phyloP scores from a whole-genome alignment of 2,329 filamentous ascomycete genomes.

The Blastomyces silverae region DNA sequence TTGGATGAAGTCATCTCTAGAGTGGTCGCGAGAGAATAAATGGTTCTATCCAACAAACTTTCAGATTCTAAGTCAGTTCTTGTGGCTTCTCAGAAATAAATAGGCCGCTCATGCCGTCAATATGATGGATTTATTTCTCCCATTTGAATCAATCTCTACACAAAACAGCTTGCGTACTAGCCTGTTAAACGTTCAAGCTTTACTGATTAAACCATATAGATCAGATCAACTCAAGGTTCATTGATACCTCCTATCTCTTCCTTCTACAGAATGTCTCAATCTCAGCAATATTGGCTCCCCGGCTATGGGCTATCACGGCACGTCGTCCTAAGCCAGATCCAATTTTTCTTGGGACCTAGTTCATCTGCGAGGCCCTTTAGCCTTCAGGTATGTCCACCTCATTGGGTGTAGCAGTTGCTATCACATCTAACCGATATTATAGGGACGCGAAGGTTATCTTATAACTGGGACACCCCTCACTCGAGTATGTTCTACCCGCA shows the following conservation, averaged over 20 bases:
- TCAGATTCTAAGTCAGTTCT: neutral
- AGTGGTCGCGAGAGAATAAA: neutral
- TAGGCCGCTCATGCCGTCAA: neutral
- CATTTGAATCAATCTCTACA: neutral
- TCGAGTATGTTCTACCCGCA: constrained; percentile 32
- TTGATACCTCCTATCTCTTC: constrained; percentile 14
- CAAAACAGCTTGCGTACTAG: neutral
- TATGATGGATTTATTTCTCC: neutral
- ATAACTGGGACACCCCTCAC: constrained; percentile 43
- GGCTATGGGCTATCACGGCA: constrained; percentile 46
- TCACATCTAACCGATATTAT: constrained; percentile 21
- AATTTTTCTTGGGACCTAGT: constrained; percentile 44
- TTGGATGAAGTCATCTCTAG: constrained; percentile 10
- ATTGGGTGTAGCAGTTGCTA: constrained; percentile 20
- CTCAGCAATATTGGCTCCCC: constrained; percentile 45
- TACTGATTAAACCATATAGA: neutral
- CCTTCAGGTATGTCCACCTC: constrained; percentile 37
- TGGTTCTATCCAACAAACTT: neutral
- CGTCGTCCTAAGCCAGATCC: constrained; percentile 44
- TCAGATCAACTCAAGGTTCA: neutral
- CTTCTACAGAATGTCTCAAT: constrained; percentile 31
- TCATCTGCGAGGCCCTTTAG: constrained; percentile 44
- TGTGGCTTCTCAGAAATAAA: constrained; percentile 5
- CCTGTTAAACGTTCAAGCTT: neutral
- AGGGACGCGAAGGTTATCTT: constrained; percentile 47